Percentiles rank a stretch among this genome's conserved stretches.
These are phyloP conservation scores for Phlegmacium glaucopus DNA, from an alignment of 768 basidiomycete species.

Conservation along the genomic window DNA sequence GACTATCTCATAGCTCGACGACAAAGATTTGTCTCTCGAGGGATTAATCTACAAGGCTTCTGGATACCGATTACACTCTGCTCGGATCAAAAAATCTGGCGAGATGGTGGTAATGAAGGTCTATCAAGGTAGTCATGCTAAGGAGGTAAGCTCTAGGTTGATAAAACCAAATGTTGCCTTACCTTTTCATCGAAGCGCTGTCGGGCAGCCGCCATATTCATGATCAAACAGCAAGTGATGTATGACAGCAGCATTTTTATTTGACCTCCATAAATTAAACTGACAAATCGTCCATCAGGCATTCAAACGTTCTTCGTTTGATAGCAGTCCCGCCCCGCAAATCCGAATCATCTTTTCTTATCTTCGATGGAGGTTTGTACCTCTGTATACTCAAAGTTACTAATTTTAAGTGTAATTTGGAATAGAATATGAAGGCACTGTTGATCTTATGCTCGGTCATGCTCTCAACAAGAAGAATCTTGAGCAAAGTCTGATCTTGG, in stretches of 20 bases:
- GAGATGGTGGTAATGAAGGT: not conserved
- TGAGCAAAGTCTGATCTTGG: slow-evolving; percentile 4
- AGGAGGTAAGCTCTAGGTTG: not conserved
- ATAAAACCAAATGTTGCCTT: not conserved
- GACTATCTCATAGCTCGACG: not conserved
- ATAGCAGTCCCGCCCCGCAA: not conserved
- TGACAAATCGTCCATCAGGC: not conserved
- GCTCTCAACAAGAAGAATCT: not conserved
- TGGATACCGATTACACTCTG: slow-evolving; percentile 5
- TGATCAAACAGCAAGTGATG: slow-evolving; percentile 3
- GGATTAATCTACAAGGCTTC: slow-evolving; percentile 1
- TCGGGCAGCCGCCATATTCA: not conserved
- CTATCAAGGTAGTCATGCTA: not conserved
- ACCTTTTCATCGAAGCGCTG: not conserved
- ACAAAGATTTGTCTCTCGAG: slow-evolving; percentile 1
- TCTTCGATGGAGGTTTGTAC: slow-evolving; percentile 6
- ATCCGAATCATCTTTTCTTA: slow-evolving; percentile 2
- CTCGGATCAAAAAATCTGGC: not conserved
- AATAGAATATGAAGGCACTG: not conserved
- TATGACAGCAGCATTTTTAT: slow-evolving; percentile 1
- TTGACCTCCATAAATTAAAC: too few relatives aligned
- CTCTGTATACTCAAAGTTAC: not conserved
- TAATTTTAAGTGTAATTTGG: not conserved
- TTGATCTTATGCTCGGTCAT: not conserved
- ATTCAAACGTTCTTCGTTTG: slow-evolving; percentile 5